Base-by-base conservation (phyloP, 257 asterid species). In the Salvia miltiorrhiza region DNA sequence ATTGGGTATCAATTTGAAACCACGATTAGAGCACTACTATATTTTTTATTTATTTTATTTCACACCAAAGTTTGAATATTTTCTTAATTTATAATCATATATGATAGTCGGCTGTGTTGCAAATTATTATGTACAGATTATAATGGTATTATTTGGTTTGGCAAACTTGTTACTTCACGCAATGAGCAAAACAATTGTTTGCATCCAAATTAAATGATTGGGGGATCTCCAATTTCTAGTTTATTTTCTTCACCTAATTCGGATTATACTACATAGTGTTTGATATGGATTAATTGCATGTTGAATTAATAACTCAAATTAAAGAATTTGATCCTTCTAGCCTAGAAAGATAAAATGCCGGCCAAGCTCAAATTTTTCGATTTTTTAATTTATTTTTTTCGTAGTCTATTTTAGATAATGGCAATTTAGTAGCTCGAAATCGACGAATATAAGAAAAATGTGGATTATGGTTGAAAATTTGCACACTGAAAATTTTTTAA, bases 161-260 rank as follows among this genome's bases (percentile, higher is more conserved):
- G 50, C 16, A 24, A 63, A 30, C 32, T 53, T 52, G 54, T 58
- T 70, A 44, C 70, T 32, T 57, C 74, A 30, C 74, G 67, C 61
- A 60, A 32, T 8, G 28, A 59, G 47, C 61, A 47, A 45, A 45
- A 47, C 47, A 69, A 69, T 44, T 43, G 35, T 44, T 69, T 17
- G 45, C 14, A 64, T 28, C 30, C 33, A 57, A 13, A n/a, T n/a
- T n/a, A 13, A 63, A 41, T 73, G 33, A 64, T 40, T 53, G 59
- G 24, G 19, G 7, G 21, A 60, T 47, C 23, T 20, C n/a, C 40
- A 33, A 19, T 32, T 11, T 47, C 17, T 9, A 3, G 12, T 50
- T 10, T 32, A n/a, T n/a, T 48, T 16, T 16, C 24, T 47, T 16
- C 53, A 7, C 24, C 53, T 16, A 47, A 30, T 4, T 30, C 6